These are phyloP conservation scores for Trifolium dubium DNA, from an alignment of 306 rosid species.

Conservation along the genomic window DNA sequence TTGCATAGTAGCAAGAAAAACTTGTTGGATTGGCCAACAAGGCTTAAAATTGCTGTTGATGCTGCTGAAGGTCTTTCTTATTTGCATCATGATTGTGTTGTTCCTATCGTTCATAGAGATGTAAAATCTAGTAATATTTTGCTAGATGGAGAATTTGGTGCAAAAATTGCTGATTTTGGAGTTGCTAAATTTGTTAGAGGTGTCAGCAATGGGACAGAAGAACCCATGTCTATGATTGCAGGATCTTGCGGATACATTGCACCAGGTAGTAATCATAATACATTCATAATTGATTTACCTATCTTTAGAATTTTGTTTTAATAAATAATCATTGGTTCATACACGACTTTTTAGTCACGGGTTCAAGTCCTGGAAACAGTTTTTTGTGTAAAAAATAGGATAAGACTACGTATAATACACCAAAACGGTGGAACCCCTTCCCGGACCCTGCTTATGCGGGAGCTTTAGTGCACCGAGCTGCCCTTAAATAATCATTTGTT, in stretches of 20 bases:
- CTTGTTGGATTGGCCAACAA: slow-evolving; percentile 71
- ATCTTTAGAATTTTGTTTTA: slow-evolving; percentile 9
- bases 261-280: slow-evolving; percentile 59
- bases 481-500: background rate
- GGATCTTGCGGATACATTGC: slow-evolving; percentile 93
- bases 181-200: slow-evolving; percentile 62
- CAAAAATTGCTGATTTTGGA: slow-evolving; percentile 86
- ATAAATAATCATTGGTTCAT: background rate
- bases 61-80: slow-evolving; percentile 89
- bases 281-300: background rate
- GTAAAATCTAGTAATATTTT: slow-evolving; percentile 78
- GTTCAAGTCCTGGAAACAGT: too few species aligned
- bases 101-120: slow-evolving; percentile 80
- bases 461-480: too few species aligned
- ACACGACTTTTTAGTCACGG: too few species aligned
- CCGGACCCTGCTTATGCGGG: too few species aligned
- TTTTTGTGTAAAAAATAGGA: too few species aligned
- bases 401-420: too few species aligned
- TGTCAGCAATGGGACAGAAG: slow-evolving; percentile 53
- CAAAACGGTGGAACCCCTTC: too few species aligned
- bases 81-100: slow-evolving; percentile 81
- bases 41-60: slow-evolving; percentile 71
- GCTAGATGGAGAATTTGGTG: slow-evolving; percentile 73
- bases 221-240: slow-evolving; percentile 76
- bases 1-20: slow-evolving; percentile 56